These are phyloP conservation scores for Aureobasidium sp. DNA, from an alignment of 2,329 filamentous ascomycete species.

Conservation along the genomic window DNA sequence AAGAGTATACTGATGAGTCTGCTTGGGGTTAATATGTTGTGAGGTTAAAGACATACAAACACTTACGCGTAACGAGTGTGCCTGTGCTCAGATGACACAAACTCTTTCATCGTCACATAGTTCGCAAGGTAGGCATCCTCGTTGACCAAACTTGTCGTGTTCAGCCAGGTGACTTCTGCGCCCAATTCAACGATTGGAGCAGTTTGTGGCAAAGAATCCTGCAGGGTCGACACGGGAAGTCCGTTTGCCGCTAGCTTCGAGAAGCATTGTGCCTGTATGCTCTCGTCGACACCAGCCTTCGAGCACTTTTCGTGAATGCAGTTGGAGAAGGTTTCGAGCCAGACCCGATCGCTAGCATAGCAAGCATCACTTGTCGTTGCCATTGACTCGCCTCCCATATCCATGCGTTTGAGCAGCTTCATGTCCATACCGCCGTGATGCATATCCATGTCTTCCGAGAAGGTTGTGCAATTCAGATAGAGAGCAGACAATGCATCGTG, in stretches of 20 bases:
- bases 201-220: neutral
- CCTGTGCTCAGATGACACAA: slow-evolving; percentile 25
- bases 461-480: slow-evolving; percentile 14
- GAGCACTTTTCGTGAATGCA: slow-evolving; percentile 25
- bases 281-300: slow-evolving; percentile 9
- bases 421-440: neutral
- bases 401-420: neutral
- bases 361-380: slow-evolving; percentile 23
- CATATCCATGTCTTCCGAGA: neutral
- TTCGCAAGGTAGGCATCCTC: slow-evolving; percentile 24
- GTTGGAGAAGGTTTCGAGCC: slow-evolving; percentile 26
- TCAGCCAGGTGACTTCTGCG: slow-evolving; percentile 19
- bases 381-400: slow-evolving; percentile 10
- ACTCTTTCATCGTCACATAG: slow-evolving; percentile 24
- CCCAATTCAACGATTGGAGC: slow-evolving; percentile 16
- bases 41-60: neutral
- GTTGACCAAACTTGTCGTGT: slow-evolving; percentile 28
- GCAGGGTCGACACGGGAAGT: neutral
- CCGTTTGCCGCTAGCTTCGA: neutral
- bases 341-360: slow-evolving; percentile 25
- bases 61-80: slow-evolving; percentile 30
- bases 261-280: neutral
- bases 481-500: slow-evolving; percentile 17
- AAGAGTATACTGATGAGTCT: slow-evolving; percentile 22
- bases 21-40: neutral